Conservation (phyloP, 208 protist species). For the Novymonas esmeraldas region DNA sequence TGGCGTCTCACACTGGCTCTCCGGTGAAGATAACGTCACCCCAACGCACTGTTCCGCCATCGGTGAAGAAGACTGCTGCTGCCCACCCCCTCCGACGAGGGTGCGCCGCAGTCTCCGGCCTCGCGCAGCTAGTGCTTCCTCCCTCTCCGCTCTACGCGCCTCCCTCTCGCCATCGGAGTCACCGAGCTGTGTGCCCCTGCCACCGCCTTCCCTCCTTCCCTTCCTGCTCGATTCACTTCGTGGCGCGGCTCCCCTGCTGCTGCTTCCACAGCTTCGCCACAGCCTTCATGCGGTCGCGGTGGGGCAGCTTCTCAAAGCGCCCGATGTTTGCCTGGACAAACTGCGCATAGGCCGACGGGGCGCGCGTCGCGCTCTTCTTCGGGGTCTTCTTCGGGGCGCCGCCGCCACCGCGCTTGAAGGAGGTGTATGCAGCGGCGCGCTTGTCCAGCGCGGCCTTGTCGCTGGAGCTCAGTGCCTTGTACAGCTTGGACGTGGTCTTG, state of each 20-base stretch:
- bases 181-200: no score
- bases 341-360: constrained; percentile 54
- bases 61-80: no score
- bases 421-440: constrained; percentile 56
- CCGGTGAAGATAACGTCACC: no score
- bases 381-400: constrained; percentile 20
- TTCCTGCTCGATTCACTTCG: no score
- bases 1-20: no score
- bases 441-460: constrained; percentile 65
- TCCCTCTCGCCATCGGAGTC: no score
- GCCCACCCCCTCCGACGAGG: no score
- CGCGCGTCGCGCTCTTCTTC: constrained; percentile 29
- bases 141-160: no score
- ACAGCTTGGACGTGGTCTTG: constrained; percentile 78
- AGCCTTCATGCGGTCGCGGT: constrained; percentile 77
- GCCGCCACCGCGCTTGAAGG: constrained; percentile 26
- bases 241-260: constrained; percentile 42
- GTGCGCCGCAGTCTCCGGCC: no score
- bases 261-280: constrained; percentile 89
- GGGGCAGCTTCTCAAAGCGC: constrained; percentile 76
- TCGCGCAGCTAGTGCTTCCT: no score
- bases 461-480: constrained; percentile 59
- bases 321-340: constrained; percentile 85
- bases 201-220: not conserved
- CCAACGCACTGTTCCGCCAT: no score